phyloP scores from a whole-genome alignment of 2,329 filamentous ascomycete species.

The Penicillium paneum region DNA sequence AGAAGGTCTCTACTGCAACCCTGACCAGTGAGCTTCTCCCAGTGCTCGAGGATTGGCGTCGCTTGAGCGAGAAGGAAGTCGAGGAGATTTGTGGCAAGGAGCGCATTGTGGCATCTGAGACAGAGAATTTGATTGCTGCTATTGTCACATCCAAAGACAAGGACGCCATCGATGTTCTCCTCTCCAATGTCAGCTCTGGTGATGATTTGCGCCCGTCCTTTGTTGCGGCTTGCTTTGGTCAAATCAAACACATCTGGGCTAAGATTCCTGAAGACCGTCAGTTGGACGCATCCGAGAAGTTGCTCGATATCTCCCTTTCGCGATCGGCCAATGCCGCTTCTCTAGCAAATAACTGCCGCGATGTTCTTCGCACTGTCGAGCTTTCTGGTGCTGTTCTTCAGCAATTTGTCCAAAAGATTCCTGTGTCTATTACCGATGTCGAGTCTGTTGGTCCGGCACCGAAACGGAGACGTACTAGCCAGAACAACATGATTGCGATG shows the following conservation, averaged over 20 bases:
- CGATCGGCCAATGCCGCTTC: slow-evolving; percentile 23
- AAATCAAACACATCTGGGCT: slow-evolving; percentile 69
- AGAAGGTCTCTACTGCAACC: slow-evolving; percentile 67
- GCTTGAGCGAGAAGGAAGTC: slow-evolving; percentile 53
- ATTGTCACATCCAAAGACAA: slow-evolving; percentile 56
- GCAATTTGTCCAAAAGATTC: slow-evolving; percentile 69
- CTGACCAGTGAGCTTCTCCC: slow-evolving; percentile 76
- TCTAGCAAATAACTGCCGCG: slow-evolving; percentile 46
- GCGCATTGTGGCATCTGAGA: slow-evolving; percentile 45
- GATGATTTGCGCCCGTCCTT: slow-evolving; percentile 53
- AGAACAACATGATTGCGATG: slow-evolving; percentile 63
- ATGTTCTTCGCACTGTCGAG: slow-evolving; percentile 69
- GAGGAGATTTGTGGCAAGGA: slow-evolving; percentile 50
- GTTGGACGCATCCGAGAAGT: slow-evolving; percentile 33
- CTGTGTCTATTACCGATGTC: slow-evolving; percentile 65
- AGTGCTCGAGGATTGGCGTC: slow-evolving; percentile 66
- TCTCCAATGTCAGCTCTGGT: slow-evolving; percentile 49
- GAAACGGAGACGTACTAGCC: slow-evolving; percentile 76
- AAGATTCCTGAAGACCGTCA: slow-evolving; percentile 40
- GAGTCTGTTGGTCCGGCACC: slow-evolving; percentile 68
- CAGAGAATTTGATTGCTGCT: slow-evolving; percentile 54
- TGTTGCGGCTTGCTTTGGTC: slow-evolving; percentile 62
- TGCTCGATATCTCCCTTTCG: slow-evolving; percentile 44
- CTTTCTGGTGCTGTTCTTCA: slow-evolving; percentile 70
- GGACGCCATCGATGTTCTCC: slow-evolving; percentile 56